Base-by-base conservation (phyloP, 2,329 filamentous ascomycete genomes). In the Aschersonia sp. region DNA sequence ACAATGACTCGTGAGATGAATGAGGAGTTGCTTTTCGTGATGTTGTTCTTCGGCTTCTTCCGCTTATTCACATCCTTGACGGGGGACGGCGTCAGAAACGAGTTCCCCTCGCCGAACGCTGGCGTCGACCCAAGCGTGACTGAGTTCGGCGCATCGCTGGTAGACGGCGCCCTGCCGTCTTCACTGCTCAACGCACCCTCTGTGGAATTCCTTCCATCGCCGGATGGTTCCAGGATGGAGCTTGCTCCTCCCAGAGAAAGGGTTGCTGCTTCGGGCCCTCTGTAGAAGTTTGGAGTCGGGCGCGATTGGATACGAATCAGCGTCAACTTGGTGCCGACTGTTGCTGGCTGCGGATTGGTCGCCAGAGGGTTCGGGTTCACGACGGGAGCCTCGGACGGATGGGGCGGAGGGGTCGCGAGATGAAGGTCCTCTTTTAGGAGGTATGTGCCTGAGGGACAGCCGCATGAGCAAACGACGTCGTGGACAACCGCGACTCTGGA, bases 1-100 rank as follows among this genome's bases (percentile, higher is more conserved):
- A 88, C 82, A 53, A 97, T 95, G 33, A 96, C 90, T 47, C 92
- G 74, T n/a, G 90, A 96, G 32, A 98, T 92, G 60, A 96, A 98
- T 1, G 90, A 95, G 8, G 92, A 98, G 64, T 95, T 97, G 68
- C 88, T 97, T 72, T 98, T 98, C 46, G 90, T 82, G 63, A 98
- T 92, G 63, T 94, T 97, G 66, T 90, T 97, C 73, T 97, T 98
- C 2, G 92, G 92, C 64, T 98, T 98, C 59, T 83, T 79, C 61
- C 80, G 77, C 71, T 96, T 96, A 53, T 78, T 80, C 41, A 78
- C 75, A 58, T 89, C 86, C 58, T 87, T 87, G 32, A 74, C 71
- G 46, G 75, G 73, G 12, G 73, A 69, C 14, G 73, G 71, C 9
- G 74, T 70, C 32, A 97, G 71, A 30, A 86, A 75, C 6, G 82